Evolutionary conservation across 495 filamentous ascomycete species (phyloP).

Genomic region (Annulohypoxylon stygium): DNA sequence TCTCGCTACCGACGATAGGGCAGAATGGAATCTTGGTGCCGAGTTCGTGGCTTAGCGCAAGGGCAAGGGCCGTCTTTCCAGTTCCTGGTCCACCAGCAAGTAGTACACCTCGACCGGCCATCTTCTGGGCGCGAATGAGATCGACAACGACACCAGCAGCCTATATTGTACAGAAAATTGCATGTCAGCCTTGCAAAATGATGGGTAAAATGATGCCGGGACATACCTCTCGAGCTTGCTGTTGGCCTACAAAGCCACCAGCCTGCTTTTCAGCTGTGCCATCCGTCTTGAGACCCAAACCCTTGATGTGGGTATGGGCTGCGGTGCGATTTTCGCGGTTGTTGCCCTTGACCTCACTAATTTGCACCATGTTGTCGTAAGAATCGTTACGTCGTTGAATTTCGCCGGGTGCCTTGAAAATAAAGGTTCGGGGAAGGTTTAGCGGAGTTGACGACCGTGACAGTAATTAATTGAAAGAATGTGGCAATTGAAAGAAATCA

Average conservation of each 20-base stretch:
- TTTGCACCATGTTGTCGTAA: slow-evolving; percentile 80
- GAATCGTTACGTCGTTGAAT: slow-evolving; percentile 15
- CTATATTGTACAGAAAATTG: slow-evolving; percentile 47
- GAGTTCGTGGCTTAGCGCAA: slow-evolving; percentile 94
- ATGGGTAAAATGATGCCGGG: background rate
- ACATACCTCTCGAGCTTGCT: slow-evolving; percentile 83
- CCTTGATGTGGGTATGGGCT: slow-evolving; percentile 96
- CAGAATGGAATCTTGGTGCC: slow-evolving; percentile 98
- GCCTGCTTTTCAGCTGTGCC: slow-evolving; percentile 81
- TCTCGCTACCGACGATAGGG: slow-evolving; percentile 95
- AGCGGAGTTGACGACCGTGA: slow-evolving; percentile 14
- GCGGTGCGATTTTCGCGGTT: slow-evolving; percentile 95
- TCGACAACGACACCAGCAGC: slow-evolving; percentile 96
- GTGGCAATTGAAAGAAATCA: background rate
- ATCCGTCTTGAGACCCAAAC: slow-evolving; percentile 84
- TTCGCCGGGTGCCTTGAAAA: slow-evolving; percentile 11
- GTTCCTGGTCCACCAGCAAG: slow-evolving; percentile 93
- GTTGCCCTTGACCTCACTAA: slow-evolving; percentile 95
- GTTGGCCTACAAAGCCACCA: slow-evolving; percentile 91
- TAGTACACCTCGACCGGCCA: slow-evolving; percentile 93
- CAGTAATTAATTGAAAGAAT: background rate
- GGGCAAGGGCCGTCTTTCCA: slow-evolving; percentile 94
- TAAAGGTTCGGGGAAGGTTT: slow-evolving; percentile 9
- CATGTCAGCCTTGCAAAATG: slow-evolving; percentile 31
- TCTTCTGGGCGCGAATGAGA: slow-evolving; percentile 93